These are phyloP conservation scores for Pythium sp. DNA, from an alignment of 352 stramenopile genomes.

Conservation along the genomic window DNA sequence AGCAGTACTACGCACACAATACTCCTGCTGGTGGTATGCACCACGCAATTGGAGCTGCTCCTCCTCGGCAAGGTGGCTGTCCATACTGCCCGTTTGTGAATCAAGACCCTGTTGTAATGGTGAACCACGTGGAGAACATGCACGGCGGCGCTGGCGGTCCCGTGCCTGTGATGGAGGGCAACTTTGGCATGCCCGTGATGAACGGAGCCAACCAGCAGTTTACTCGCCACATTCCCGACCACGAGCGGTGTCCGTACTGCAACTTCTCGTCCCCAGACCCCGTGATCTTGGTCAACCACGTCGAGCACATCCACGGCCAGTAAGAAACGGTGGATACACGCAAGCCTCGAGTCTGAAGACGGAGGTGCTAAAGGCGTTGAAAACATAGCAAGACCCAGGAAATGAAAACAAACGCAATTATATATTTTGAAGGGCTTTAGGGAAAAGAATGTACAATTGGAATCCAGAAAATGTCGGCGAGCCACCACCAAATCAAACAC, in stretches of 20 bases:
- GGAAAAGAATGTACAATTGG: neutral
- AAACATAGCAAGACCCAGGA: neutral
- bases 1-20: slow-evolving; percentile 20
- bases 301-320: slow-evolving; percentile 59
- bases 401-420: neutral
- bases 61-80: slow-evolving; percentile 27
- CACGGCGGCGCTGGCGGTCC: slow-evolving; percentile 22
- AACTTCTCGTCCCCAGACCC: slow-evolving; percentile 47
- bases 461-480: neutral
- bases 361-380: too few species aligned
- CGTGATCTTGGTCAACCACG: slow-evolving; percentile 76
- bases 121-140: slow-evolving; percentile 62
- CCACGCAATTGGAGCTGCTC: neutral
- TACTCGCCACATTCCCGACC: slow-evolving; percentile 18
- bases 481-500: neutral
- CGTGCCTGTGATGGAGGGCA: slow-evolving; percentile 13
- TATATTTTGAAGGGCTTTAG: neutral
- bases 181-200: slow-evolving; percentile 18
- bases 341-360: too few species aligned
- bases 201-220: slow-evolving; percentile 1
- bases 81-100: slow-evolving; percentile 61
- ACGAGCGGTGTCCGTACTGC: slow-evolving; percentile 66
- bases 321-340: neutral
- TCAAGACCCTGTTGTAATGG: slow-evolving; percentile 50
- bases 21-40: slow-evolving; percentile 17